These are phyloP conservation scores for Albatrellus ellisii DNA, from an alignment of 768 basidiomycete genomes.

Conservation along the genomic window DNA sequence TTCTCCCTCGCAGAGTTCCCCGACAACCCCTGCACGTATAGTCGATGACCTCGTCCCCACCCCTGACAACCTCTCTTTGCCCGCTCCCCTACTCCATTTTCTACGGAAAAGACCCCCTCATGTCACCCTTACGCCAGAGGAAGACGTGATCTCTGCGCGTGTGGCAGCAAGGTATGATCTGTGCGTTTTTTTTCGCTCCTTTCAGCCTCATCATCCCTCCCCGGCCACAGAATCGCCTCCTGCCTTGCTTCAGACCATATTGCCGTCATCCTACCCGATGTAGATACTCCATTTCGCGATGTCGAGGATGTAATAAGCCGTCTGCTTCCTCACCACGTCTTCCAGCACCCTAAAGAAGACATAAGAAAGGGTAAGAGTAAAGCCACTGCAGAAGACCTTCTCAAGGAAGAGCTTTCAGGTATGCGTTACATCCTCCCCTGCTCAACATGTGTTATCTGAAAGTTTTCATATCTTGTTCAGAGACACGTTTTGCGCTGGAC, in stretches of 20 bases:
- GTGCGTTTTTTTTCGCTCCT: background rate
- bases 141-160: constrained; percentile 9
- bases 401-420: constrained; percentile 42
- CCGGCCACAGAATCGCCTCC: constrained; percentile 38
- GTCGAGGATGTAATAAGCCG: constrained; percentile 51
- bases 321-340: constrained; percentile 69
- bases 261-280: constrained; percentile 46
- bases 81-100: background rate
- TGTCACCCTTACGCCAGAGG: constrained; percentile 1
- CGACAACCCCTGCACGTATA: background rate
- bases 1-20: background rate
- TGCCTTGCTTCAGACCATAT: constrained; percentile 52
- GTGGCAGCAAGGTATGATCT: constrained; percentile 8
- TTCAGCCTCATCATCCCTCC: background rate
- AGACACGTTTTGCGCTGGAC: constrained; percentile 56
- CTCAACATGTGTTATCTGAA: background rate
- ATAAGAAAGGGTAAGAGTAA: constrained; percentile 55
- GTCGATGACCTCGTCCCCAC: background rate
- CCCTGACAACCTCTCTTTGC: background rate
- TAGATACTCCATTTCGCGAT: constrained; percentile 56
- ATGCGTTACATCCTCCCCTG: constrained; percentile 9
- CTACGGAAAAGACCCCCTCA: background rate
- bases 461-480: constrained; percentile 25
- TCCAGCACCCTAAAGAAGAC: constrained; percentile 63
- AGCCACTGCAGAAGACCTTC: constrained; percentile 29